Evolutionary conservation across 2,329 filamentous ascomycete genomes (phyloP).

Genomic region (Fusarium illudens): DNA sequence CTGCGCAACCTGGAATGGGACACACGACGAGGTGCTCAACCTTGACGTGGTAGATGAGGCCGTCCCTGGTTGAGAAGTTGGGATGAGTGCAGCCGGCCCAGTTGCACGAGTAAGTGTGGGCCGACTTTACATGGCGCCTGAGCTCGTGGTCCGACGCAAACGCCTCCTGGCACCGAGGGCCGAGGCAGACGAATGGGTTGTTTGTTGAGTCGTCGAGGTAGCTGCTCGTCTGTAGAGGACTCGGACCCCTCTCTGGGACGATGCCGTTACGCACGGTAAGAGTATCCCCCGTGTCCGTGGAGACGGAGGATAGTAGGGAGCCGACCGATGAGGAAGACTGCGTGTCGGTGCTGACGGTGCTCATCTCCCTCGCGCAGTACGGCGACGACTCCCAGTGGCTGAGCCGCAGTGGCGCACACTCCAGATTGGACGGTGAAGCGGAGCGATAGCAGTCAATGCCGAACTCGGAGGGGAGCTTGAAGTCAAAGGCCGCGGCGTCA

Average conservation of each 20-base stretch:
- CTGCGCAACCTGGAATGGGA: constrained; percentile 50
- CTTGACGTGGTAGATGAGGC: constrained; percentile 55
- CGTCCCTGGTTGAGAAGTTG: constrained; percentile 50
- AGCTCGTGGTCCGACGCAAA: constrained; percentile 40
- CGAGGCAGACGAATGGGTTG: constrained; percentile 41
- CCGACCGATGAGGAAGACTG: constrained; percentile 42
- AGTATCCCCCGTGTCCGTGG: constrained; percentile 42
- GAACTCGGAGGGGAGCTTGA: constrained; percentile 9
- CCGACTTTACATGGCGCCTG: constrained; percentile 37
- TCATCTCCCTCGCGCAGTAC: constrained; percentile 29
- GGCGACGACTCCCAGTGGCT: neutral
- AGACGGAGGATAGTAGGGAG: constrained; percentile 44
- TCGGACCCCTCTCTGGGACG: constrained; percentile 35
- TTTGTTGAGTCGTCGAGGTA: constrained; percentile 21
- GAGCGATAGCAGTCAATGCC: constrained; percentile 20
- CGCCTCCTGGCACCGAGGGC: constrained; percentile 39
- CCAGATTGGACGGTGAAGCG: constrained; percentile 20
- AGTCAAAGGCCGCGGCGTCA: neutral
- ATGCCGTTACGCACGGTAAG: constrained; percentile 17
- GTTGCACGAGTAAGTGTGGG: constrained; percentile 49
- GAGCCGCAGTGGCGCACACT: neutral
- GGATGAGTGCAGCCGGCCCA: constrained; percentile 51
- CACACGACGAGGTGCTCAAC: constrained; percentile 54
- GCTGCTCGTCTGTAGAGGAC: constrained; percentile 33
- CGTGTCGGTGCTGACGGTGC: constrained; percentile 41